Conservation (phyloP, 306 rosid genomes). For the Gastrolobium bilobum region DNA sequence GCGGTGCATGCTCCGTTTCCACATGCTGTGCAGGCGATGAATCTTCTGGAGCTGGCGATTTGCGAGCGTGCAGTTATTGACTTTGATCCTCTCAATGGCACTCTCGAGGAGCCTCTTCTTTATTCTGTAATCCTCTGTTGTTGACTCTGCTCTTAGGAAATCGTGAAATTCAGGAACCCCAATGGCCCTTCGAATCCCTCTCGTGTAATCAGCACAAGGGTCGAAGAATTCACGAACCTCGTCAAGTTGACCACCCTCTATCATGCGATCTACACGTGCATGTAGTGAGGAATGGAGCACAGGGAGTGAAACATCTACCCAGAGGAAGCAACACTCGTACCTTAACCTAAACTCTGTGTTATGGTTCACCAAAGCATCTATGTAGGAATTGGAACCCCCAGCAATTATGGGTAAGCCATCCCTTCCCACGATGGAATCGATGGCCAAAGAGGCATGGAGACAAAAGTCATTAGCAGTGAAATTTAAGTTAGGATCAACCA, state of each 20-base stretch:
- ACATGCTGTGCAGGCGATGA: constrained; percentile 40
- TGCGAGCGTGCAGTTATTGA: constrained; percentile 56
- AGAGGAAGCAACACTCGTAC: constrained; percentile 60
- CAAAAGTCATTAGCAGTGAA: constrained; percentile 57
- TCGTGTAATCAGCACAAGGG: constrained; percentile 40
- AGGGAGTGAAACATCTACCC: constrained; percentile 52
- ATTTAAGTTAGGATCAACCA: constrained; percentile 45
- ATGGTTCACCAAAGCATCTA: constrained; percentile 50
- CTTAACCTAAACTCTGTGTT: constrained; percentile 40
- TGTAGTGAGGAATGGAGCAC: constrained; percentile 52
- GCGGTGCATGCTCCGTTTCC: constrained; percentile 52
- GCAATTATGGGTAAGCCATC: constrained; percentile 59
- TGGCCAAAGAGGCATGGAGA: constrained; percentile 47
- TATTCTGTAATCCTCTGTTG: constrained; percentile 1
- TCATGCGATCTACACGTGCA: constrained; percentile 59
- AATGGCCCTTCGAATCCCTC: constrained; percentile 56
- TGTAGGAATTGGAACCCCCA: constrained; percentile 62
- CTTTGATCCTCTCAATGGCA: constrained; percentile 52
- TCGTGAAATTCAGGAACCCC: constrained; percentile 61
- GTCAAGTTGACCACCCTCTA: constrained; percentile 49
- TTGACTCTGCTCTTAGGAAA: constrained; percentile 37
- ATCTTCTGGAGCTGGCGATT: constrained; percentile 54
- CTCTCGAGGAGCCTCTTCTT: constrained; percentile 33
- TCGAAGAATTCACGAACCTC: constrained; percentile 54
- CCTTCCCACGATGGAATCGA: constrained; percentile 51